These are phyloP conservation scores for Protomyces inouyei DNA, from an alignment of 1,139 yeast genomes.

Conservation along the genomic window DNA sequence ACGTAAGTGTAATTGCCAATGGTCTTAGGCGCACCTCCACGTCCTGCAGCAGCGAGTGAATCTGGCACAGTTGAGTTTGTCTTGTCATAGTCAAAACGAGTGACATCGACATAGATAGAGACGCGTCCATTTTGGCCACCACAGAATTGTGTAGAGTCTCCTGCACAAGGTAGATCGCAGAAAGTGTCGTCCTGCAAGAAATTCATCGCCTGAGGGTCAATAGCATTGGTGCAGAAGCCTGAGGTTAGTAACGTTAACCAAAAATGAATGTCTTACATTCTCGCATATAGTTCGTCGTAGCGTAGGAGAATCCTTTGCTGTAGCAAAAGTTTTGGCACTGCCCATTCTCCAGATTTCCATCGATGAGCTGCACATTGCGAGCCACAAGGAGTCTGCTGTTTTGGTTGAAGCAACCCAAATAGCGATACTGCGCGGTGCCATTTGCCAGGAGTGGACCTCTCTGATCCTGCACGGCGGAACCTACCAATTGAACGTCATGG, in stretches of 20 bases:
- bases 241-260: not conserved
- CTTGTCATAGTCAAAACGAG: not conserved
- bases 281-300: slow-evolving; percentile 1
- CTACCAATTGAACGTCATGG: not conserved
- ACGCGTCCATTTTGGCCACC: not conserved
- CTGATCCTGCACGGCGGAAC: not conserved
- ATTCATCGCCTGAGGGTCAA: not conserved
- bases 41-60: not conserved
- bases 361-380: not conserved
- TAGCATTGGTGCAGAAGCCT: not conserved
- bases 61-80: not conserved
- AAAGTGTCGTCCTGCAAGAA: not conserved
- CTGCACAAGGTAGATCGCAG: slow-evolving; percentile 1
- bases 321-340: not conserved
- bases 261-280: not conserved
- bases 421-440: slow-evolving; percentile 7
- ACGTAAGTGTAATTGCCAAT: not conserved
- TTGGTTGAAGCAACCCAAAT: slow-evolving; percentile 4
- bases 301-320: not conserved
- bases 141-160: not conserved
- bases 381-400: not conserved
- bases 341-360: not conserved
- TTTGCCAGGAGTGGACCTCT: not conserved
- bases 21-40: slow-evolving; percentile 1
- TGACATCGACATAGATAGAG: not conserved